phyloP scores from a whole-genome alignment of 257 asterid genomes.

The Pogostemon cablin region DNA sequence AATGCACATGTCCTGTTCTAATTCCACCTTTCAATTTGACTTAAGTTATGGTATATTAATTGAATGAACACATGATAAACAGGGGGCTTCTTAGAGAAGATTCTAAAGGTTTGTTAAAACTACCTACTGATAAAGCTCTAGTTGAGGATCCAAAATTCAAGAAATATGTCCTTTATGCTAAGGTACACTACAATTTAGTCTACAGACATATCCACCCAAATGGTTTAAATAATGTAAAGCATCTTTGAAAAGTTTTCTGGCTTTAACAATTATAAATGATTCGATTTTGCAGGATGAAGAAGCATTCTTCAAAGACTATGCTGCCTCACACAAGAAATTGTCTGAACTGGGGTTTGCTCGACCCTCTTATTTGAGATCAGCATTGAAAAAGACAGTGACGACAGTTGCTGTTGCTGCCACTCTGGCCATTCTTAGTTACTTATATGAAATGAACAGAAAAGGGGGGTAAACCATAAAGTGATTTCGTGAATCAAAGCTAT shows the following conservation, averaged over 20 bases:
- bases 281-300: slow-evolving; percentile 70
- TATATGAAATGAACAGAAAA: slow-evolving; percentile 42
- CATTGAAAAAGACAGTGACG: slow-evolving; percentile 38
- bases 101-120: slow-evolving; percentile 66
- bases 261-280: neutral
- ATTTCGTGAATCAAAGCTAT: neutral
- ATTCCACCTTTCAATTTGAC: neutral
- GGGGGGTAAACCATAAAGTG: neutral
- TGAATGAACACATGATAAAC: slow-evolving; percentile 29
- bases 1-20: neutral
- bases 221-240: too few relatives aligned
- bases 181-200: slow-evolving; percentile 43
- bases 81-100: slow-evolving; percentile 80
- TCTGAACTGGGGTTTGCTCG: slow-evolving; percentile 78
- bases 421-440: slow-evolving; percentile 55
- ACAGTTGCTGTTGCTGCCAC: slow-evolving; percentile 57
- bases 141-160: slow-evolving; percentile 67
- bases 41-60: neutral
- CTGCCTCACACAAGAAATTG: slow-evolving; percentile 82
- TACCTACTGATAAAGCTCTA: slow-evolving; percentile 76
- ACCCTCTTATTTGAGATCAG: slow-evolving; percentile 38
- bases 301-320: slow-evolving; percentile 81
- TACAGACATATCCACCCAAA: too few relatives aligned
- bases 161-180: slow-evolving; percentile 62
- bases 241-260: too few relatives aligned